These are phyloP conservation scores for Solanum piurae DNA, from an alignment of 257 asterid species.

Conservation along the genomic window DNA sequence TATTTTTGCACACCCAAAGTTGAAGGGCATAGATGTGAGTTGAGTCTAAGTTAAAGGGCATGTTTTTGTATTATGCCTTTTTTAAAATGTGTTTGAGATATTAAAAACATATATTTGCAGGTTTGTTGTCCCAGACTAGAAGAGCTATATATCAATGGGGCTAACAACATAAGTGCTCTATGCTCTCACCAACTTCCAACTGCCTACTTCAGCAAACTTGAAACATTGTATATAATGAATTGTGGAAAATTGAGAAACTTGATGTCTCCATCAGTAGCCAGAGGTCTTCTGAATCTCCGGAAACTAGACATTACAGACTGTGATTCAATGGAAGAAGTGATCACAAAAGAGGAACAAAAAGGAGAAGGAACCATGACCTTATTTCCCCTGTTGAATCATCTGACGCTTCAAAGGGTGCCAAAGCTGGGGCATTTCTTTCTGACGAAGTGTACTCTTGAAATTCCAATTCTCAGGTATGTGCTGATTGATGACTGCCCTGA, in stretches of 20 bases:
- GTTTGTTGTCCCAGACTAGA: not conserved
- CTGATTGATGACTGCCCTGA: not conserved
- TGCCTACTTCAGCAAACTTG: not conserved
- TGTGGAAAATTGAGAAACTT: not conserved
- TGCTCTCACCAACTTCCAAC: not conserved
- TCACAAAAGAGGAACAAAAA: not conserved
- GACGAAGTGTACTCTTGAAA: not conserved
- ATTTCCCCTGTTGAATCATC: not conserved
- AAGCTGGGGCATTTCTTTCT: not conserved
- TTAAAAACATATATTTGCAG: not conserved
- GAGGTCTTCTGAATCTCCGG: not conserved
- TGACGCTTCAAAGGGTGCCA: rapidly evolving
- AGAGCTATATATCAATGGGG: not conserved
- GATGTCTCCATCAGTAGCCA: not conserved
- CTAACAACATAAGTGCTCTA: not conserved
- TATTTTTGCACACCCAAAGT: not conserved
- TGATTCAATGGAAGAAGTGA: not conserved
- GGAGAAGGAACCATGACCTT: not conserved
- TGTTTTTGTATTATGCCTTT: not conserved
- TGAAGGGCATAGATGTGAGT: too few relatives aligned
- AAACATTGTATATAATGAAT: not conserved
- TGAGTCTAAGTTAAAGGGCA: not conserved
- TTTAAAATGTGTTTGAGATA: not conserved
- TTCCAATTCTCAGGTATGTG: not conserved
- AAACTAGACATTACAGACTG: not conserved